A percentile compares a stretch with the other conserved stretches of the same genome.
These are phyloP conservation scores for Cyclospora cayetanensis DNA, from an alignment of 169 alveolate genomes.

Conservation along the genomic window DNA sequence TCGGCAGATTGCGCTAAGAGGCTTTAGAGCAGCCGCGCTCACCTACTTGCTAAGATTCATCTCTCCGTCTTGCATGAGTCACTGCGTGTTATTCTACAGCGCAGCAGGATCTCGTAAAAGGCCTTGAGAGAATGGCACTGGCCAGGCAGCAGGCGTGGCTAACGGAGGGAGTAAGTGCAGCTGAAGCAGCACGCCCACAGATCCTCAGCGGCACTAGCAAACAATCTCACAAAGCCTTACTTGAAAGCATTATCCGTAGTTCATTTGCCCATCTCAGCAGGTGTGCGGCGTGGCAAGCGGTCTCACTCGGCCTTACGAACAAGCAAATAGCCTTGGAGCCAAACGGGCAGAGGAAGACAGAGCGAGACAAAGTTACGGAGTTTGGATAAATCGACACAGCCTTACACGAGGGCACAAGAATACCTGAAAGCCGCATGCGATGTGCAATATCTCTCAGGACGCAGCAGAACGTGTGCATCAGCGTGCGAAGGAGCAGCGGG, in stretches of 20 bases:
- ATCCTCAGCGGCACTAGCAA: background rate
- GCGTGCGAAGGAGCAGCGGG: constrained; percentile 4
- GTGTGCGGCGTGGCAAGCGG: background rate
- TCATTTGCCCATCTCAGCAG: background rate
- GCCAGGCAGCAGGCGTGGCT: constrained; percentile 40
- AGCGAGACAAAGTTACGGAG: background rate
- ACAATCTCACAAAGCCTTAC: background rate
- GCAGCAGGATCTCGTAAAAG: constrained; percentile 5
- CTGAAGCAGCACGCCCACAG: background rate
- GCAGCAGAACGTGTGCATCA: background rate
- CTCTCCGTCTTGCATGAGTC: background rate
- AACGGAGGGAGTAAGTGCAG: background rate
- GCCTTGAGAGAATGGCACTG: constrained; percentile 7
- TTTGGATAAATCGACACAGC: too few relatives aligned
- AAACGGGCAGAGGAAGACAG: background rate
- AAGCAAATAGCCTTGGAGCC: background rate
- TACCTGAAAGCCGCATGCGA: too few relatives aligned
- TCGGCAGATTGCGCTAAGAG: background rate
- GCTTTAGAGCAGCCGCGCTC: background rate
- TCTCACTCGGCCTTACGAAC: background rate
- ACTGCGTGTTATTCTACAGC: background rate
- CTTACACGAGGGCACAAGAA: too few relatives aligned
- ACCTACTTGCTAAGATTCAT: background rate
- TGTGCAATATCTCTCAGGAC: background rate
- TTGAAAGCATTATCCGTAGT: background rate